A percentile compares a stretch with the other conserved stretches of the same genome.
These are phyloP conservation scores for Dictyostelium gargantuum DNA, from an alignment of 208 protist genomes.

Conservation along the genomic window DNA sequence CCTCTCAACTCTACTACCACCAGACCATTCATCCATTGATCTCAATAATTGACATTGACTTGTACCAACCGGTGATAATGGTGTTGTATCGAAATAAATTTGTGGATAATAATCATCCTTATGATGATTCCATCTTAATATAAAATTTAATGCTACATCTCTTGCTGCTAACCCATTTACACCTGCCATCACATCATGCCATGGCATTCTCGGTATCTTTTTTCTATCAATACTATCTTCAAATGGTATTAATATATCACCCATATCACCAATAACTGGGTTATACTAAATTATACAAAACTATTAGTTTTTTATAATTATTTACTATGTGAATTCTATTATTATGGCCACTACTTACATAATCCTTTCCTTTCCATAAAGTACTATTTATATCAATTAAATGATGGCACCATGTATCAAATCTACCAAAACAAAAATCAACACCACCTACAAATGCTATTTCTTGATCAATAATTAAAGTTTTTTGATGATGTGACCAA, in stretches of 20 bases:
- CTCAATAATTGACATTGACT: constrained; percentile 64
- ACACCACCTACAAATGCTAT: constrained; percentile 80
- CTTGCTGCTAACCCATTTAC: constrained; percentile 66
- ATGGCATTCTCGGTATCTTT: constrained; percentile 63
- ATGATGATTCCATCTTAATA: constrained; percentile 73
- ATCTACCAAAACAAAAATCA: constrained; percentile 79
- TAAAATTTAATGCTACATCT: constrained; percentile 71
- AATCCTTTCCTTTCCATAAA: constrained; percentile 69
- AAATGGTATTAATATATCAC: constrained; percentile 32
- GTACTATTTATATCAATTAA: constrained; percentile 55
- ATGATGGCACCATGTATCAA: constrained; percentile 67
- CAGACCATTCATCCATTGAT: constrained; percentile 71
- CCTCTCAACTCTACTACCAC: constrained; percentile 44
- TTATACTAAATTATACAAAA: no score
- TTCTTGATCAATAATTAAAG: constrained; percentile 74
- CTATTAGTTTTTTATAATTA: no score
- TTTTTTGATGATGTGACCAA: constrained; percentile 70
- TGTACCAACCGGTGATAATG: neutral
- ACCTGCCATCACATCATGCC: constrained; percentile 72
- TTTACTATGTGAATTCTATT: no score
- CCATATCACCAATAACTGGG: constrained; percentile 38
- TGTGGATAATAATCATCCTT: constrained; percentile 47
- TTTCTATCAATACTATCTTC: constrained; percentile 57
- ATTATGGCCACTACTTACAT: no score
- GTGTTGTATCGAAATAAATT: constrained; percentile 7